phyloP scores from a whole-genome alignment of 345 rosid genomes.

The Sonneratia caseolaris region DNA sequence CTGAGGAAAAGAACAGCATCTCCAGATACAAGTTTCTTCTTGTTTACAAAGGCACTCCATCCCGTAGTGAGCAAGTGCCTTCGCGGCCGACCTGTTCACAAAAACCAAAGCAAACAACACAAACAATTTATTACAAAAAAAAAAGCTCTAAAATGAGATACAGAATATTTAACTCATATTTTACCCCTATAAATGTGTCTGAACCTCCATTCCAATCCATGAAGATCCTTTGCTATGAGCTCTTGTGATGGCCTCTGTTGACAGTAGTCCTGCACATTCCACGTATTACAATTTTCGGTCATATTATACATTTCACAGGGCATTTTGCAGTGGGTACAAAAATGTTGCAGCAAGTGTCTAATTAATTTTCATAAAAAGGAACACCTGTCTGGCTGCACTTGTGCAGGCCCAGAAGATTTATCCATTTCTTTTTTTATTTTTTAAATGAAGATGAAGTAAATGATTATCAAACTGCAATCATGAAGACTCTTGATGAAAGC shows the following conservation, averaged over 20 bases:
- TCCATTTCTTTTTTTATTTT: too few species aligned
- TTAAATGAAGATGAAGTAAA: too few species aligned
- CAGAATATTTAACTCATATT: background rate
- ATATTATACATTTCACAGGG: background rate
- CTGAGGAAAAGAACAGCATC: constrained; percentile 98
- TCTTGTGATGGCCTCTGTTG: constrained; percentile 98
- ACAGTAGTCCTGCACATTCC: constrained; percentile 60
- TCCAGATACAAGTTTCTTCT: constrained; percentile 96
- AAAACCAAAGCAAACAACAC: background rate
- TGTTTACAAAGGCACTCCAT: constrained; percentile 99
- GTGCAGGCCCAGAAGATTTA: too few species aligned
- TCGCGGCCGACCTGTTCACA: constrained; percentile 75
- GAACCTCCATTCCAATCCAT: constrained; percentile 90
- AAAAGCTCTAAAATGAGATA: background rate
- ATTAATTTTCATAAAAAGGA: too few species aligned
- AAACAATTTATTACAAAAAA: background rate
- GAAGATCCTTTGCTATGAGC: constrained; percentile 93
- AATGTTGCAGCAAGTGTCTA: background rate
- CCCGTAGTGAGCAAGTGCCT: constrained; percentile 99
- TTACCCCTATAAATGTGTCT: constrained; percentile 93
- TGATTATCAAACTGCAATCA: too few species aligned
- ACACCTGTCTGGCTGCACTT: too few species aligned
- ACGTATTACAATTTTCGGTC: background rate
- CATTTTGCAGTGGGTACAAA: background rate
- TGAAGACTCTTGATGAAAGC: too few species aligned